A percentile compares a stretch with the other conserved stretches of the same genome.
These are phyloP conservation scores for Athelia psychrophila DNA, from an alignment of 1,284 basidiomycete genomes.

Conservation along the genomic window DNA sequence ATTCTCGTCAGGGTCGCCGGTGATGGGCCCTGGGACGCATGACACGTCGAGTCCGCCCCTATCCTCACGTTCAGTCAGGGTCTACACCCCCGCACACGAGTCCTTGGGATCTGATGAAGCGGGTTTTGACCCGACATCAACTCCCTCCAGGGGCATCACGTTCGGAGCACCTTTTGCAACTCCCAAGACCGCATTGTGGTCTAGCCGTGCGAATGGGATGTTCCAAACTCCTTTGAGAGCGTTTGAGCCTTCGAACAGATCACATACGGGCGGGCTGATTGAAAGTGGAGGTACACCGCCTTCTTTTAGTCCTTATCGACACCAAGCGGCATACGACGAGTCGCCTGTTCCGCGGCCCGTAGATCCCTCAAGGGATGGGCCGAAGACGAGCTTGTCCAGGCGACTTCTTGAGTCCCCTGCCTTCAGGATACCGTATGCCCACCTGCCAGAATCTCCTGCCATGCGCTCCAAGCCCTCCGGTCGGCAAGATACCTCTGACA, in stretches of 20 bases:
- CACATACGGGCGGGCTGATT: not conserved
- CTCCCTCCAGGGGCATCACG: slow-evolving; percentile 66
- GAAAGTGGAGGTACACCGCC: slow-evolving; percentile 6
- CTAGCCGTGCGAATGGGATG: slow-evolving; percentile 32
- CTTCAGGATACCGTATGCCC: not conserved
- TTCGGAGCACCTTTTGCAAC: slow-evolving; percentile 55
- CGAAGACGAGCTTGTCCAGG: not conserved
- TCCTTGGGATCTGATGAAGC: slow-evolving; percentile 40
- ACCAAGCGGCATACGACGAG: slow-evolving; percentile 26
- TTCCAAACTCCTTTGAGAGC: slow-evolving; percentile 49
- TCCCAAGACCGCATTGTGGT: slow-evolving; percentile 51
- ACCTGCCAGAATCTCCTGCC: not conserved
- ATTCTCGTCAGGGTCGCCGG: slow-evolving; percentile 43
- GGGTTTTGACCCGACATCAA: slow-evolving; percentile 70
- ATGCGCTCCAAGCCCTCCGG: not conserved
- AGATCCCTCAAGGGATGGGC: slow-evolving; percentile 5
- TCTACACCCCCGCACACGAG: slow-evolving; percentile 46
- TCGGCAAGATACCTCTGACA: too few relatives aligned
- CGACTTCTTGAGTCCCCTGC: slow-evolving; percentile 5
- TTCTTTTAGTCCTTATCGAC: slow-evolving; percentile 13
- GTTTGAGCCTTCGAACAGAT: not conserved
- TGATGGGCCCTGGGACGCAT: slow-evolving; percentile 29
- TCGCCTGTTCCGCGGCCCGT: slow-evolving; percentile 26
- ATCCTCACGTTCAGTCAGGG: slow-evolving; percentile 36
- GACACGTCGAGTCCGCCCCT: slow-evolving; percentile 52